Base-by-base conservation (phyloP, 768 basidiomycete genomes). In the Phaeotremella fagi region DNA sequence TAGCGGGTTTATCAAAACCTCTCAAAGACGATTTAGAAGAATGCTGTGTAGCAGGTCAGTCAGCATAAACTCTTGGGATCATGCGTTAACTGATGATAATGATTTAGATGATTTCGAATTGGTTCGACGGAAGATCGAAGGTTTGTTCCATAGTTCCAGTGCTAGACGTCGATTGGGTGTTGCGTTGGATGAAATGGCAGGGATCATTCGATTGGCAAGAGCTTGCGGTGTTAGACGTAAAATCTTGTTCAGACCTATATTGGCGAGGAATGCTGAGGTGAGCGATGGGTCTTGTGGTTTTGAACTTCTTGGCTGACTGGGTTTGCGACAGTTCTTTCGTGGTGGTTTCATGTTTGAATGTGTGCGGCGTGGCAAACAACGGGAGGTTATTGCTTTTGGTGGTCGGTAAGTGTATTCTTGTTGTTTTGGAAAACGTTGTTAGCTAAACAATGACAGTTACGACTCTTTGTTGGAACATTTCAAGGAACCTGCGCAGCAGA, bases 271-370 rank as follows among this genome's bases (percentile, higher is more conserved):
- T 50, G 58, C 68, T 6, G 69, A 70, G 45, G 70, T 66, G 35
- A 53, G 67, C 16, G 31, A 33, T 33, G 31, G 16, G 46, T 15
- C 11, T 14, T 18, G n/a, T 25, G 18, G 5, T 44, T 18, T 36
- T 14, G 29, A 29, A 28, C 24, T 22, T 45, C 41, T 28, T 31
- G 48, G 18, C 35, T 31, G 25, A 44, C 14, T 5, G 25, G 22
- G n/a, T 37, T 18, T 50, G 15, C 6, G 1, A 4, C 48, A 72
- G 68, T 62, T 68, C 41, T 71, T 68, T 60, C 42, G 56, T 1
- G 70, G 68, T 3, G 72, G 72, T n/a, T 50, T 72, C 50, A 71
- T 72, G 66, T 74, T 74, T 48, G 70, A 74, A 45, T 70, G 66
- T 45, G 64, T 72, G 6, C 50, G 61, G 14, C 48, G 61, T 26